These are phyloP conservation scores for Trichoderma oligosporum DNA, from an alignment of 2,329 filamentous ascomycete genomes.

Conservation along the genomic window DNA sequence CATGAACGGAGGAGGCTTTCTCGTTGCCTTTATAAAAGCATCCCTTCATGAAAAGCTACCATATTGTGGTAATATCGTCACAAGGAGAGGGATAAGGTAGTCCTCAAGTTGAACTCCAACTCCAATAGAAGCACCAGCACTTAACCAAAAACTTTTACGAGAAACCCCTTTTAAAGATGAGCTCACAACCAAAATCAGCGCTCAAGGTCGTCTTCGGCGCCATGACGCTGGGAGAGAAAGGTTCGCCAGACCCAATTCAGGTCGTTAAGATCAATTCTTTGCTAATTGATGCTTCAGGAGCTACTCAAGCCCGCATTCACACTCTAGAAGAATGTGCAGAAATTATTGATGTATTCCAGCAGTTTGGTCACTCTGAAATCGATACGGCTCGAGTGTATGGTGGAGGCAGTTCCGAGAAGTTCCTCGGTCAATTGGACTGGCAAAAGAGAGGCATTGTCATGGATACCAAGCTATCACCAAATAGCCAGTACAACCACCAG, in stretches of 20 bases:
- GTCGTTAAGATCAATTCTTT: background rate
- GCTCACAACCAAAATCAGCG: conserved; percentile 6
- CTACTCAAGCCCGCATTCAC: conserved; percentile 15
- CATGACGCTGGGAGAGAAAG: conserved; percentile 17
- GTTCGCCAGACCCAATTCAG: background rate
- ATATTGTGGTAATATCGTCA: background rate
- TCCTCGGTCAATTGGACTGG: conserved; percentile 14
- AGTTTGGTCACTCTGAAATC: conserved; percentile 16
- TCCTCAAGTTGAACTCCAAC: no score
- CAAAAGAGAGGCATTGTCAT: conserved; percentile 13
- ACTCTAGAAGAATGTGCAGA: conserved; percentile 8
- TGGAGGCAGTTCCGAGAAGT: conserved; percentile 14
- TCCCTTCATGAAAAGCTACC: no score
- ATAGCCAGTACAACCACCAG: background rate
- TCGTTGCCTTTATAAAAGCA: no score
- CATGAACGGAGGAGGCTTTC: no score
- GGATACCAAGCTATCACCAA: conserved; percentile 11
- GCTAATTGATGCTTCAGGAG: background rate
- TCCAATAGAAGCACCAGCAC: background rate
- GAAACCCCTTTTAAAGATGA: background rate
- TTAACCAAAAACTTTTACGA: background rate
- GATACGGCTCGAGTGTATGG: conserved; percentile 18
- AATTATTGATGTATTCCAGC: conserved; percentile 16
- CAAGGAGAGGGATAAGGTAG: no score
- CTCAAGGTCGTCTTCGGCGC: conserved; percentile 19